Conservation (phyloP, 169 alveolate genomes). For the Plasmodium blacklocki region DNA sequence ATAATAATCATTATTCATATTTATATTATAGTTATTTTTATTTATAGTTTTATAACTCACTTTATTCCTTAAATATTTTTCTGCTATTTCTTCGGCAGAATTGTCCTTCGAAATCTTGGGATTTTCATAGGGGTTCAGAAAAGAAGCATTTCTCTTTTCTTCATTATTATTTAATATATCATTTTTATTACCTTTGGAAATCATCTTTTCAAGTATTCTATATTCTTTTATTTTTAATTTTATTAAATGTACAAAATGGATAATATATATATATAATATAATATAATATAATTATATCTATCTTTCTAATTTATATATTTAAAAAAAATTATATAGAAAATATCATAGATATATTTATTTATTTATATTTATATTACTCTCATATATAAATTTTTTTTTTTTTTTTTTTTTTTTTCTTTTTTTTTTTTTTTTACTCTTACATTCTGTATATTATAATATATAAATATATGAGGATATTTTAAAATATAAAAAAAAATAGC, state of each 20-base stretch:
- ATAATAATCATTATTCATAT: conserved; percentile 9
- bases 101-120: conserved; percentile 36
- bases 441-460: too few relatives aligned
- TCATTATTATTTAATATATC: neutral
- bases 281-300: neutral
- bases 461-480: too few relatives aligned
- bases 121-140: conserved; percentile 51
- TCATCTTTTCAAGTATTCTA: conserved; percentile 13
- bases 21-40: conserved; percentile 20
- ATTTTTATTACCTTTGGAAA: neutral
- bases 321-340: too few relatives aligned
- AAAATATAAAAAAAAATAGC: too few relatives aligned
- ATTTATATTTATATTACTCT: neutral
- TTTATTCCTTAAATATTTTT: conserved; percentile 66
- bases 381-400: too few relatives aligned
- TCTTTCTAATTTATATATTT: too few relatives aligned
- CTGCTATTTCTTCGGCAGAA: conserved; percentile 75
- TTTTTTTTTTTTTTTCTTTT: too few relatives aligned
- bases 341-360: neutral
- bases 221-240: conserved; percentile 1
- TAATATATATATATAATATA: neutral
- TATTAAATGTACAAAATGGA: neutral
- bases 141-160: conserved; percentile 1
- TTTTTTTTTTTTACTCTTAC: too few relatives aligned
- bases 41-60: conserved; percentile 44